These are phyloP conservation scores for Elsinoe australis DNA, from an alignment of 2,329 filamentous ascomycete species.

Conservation along the genomic window DNA sequence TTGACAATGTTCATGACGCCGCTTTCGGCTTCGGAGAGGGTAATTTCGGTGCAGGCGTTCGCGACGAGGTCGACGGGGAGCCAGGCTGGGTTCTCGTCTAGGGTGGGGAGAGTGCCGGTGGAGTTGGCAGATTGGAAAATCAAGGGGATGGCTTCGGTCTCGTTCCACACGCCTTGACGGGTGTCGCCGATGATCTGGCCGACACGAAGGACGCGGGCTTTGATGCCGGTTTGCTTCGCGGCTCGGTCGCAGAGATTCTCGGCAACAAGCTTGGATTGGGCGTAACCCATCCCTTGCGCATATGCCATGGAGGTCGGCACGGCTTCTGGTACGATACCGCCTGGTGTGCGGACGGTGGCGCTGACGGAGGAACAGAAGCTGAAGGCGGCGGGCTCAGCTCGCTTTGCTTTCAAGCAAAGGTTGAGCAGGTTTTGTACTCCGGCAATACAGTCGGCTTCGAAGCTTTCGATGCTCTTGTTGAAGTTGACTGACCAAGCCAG, in stretches of 20 bases:
- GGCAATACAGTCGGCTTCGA: constrained; percentile 40
- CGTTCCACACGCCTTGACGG: constrained; percentile 41
- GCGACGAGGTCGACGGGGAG: constrained; percentile 40
- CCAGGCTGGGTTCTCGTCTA: constrained; percentile 36
- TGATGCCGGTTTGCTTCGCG: constrained; percentile 24
- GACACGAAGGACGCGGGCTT: constrained; percentile 27
- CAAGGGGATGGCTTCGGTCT: constrained; percentile 44
- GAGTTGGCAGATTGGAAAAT: constrained; percentile 43
- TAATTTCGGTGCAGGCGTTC: constrained; percentile 29
- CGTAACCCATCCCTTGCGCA: constrained; percentile 23
- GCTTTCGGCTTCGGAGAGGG: constrained; percentile 19
- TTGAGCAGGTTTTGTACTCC: constrained; percentile 38
- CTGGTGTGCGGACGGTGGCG: constrained; percentile 33
- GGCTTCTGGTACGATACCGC: constrained; percentile 32
- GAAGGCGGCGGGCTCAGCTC: constrained; percentile 33
- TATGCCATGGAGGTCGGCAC: constrained; percentile 26
- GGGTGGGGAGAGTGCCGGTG: constrained; percentile 39
- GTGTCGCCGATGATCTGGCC: constrained; percentile 46
- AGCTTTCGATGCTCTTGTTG: constrained; percentile 43
- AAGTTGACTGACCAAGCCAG: constrained; percentile 51
- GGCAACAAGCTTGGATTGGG: constrained; percentile 22
- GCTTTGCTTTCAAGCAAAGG: constrained; percentile 28
- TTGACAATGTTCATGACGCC: constrained; percentile 41
- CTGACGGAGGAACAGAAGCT: constrained; percentile 46
- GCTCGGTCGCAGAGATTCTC: constrained; percentile 32